Evolutionary conservation across 805 yeast genomes (phyloP), one percentile per base, ranked within the genome.

Genomic region (Candida golubevii): DNA sequence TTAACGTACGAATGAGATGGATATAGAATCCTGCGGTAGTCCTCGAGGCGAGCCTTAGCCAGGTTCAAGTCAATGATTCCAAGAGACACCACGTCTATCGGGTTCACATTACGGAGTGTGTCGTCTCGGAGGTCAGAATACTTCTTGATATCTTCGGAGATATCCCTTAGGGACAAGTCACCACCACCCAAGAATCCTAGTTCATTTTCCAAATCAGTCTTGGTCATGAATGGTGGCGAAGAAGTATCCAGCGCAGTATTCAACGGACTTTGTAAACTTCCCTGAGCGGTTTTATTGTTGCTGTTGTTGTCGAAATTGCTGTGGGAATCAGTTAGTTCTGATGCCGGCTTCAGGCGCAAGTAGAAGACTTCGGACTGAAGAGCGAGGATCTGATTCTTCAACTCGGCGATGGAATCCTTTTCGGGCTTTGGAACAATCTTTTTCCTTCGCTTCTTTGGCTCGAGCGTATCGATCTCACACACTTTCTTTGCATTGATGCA

Each of bases 391-490:
- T 61, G 61, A 13, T 47, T 50, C 42, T 54, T 55, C 33, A 65
- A 54, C 13, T 49, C 53, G 4, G 51, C 46, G 14, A 61, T 51
- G 8, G 55, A 40, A 34, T 55, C 57, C 34, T 41, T 51, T 11
- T 53, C 53, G 8, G 44, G 40, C 35, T 23, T 37, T 6, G 31
- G 13, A 15, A 35, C 65, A 1, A 62, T 57, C 50, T 61, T 65
- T 48, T 62, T 69, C 51, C 70, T 59, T 48, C 70, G 65, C 53
- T 83, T 79, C 35, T 82, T 71, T 8, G 81, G 67, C 41, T 79
- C 85, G 13, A 78, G 74, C 12, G 78, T 57, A 52, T 86, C 88
- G 42, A 84, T 79, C 47, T 80, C 82, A 65, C 97, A 89, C 30
- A 62, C 62, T 49, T 80, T 72, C 34, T 76, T 74, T 27, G 83